Base-by-base conservation (phyloP, 805 yeast genomes). In the Teunomyces kruisii region DNA sequence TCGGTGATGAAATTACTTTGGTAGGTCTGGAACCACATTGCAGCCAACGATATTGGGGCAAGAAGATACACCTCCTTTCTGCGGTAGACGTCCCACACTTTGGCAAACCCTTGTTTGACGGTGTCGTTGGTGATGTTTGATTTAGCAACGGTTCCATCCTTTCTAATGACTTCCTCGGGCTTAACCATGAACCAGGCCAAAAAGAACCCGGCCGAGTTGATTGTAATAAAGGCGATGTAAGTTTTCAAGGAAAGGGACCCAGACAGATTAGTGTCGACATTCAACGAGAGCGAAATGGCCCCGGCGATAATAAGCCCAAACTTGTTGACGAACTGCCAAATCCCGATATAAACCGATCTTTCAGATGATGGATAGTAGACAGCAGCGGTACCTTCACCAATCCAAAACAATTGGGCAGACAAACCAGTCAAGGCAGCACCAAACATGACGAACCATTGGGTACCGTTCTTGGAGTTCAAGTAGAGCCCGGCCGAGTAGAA, bases 21-120 rank as follows among this genome's bases (percentile, higher is more conserved):
- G 12, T 35, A 35, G 22, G 38, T 35, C n/a, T 35, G 38, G 28
- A 35, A 35, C 38, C 38, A 35, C 38, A 35, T 35, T 19, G 38
- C 38, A 35, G 38, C 38, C 28, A 35, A 35, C 13, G 38, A 35
- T 9, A 35, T 35, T 17, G 38, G 38, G 10, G 38, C 38, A 13
- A 35, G 38, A 22, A 35, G 38, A 35, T 16, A 35, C 28, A 35
- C 38, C 12, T 35, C 38, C 26, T 35, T 35, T 35, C 38, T 35
- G 28, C 38, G 38, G 22, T 35, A 35, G 7, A 35, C 38, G 9
- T 35, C 22, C 38, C 38, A 35, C 9, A 22, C 28, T 35, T 35
- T 35, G 13, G 12, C 16, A 35, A 35, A 35, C 10, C 27, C 38
- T 22, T 35, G 38, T 10, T 35, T 35, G 16, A 19, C n/a, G 10